Conservation (phyloP, 2,329 filamentous ascomycete species). For the Pyrenochaeta sp. region DNA sequence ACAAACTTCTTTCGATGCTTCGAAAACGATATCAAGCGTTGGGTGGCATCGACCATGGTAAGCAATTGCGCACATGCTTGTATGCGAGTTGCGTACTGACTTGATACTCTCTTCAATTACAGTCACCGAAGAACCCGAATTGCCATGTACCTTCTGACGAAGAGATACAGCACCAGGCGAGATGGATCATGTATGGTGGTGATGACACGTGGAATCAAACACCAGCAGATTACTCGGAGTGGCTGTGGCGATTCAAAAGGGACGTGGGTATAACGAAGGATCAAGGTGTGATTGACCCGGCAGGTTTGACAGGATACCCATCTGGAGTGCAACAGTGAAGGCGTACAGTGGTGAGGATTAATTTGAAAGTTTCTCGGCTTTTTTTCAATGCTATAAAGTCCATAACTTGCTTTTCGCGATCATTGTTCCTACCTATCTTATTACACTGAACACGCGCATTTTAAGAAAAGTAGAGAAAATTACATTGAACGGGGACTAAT, state of each 20-base stretch:
- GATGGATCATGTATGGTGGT: constrained; percentile 43
- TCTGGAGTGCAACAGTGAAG: too few relatives aligned
- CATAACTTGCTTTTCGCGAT: too few relatives aligned
- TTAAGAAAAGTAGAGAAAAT: too few relatives aligned
- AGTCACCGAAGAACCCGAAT: constrained; percentile 31
- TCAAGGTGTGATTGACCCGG: background rate
- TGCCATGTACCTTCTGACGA: constrained; percentile 38
- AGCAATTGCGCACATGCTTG: background rate
- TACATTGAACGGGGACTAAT: too few relatives aligned
- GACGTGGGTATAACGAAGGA: constrained; percentile 24
- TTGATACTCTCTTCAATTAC: background rate
- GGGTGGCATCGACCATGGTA: constrained; percentile 30
- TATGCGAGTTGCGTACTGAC: background rate
- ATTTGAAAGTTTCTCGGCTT: too few relatives aligned
- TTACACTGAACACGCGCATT: too few relatives aligned
- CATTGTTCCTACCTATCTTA: too few relatives aligned
- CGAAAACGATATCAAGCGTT: constrained; percentile 29
- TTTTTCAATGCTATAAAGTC: too few relatives aligned
- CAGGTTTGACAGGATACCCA: background rate
- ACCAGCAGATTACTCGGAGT: constrained; percentile 44
- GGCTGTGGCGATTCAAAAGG: constrained; percentile 42
- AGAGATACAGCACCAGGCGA: constrained; percentile 43
- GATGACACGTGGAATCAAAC: constrained; percentile 51
- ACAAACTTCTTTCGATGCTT: constrained; percentile 27
- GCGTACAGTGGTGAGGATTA: too few relatives aligned